These are phyloP conservation scores for Cyberlindnera petersonii DNA, from an alignment of 805 yeast species.

Conservation along the genomic window DNA sequence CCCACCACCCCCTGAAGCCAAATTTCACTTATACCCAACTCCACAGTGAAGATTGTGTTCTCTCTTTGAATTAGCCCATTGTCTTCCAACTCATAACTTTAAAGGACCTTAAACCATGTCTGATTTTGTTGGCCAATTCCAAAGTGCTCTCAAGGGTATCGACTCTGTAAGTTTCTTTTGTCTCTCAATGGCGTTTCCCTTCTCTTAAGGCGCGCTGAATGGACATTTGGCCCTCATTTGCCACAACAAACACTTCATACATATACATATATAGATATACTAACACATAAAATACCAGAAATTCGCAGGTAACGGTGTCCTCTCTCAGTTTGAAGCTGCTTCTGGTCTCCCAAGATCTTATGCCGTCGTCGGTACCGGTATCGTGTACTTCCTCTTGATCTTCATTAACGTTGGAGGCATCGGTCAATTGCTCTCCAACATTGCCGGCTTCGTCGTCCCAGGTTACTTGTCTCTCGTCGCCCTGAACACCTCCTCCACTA, in stretches of 20 bases:
- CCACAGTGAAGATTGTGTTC: too few species aligned
- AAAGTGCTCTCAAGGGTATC: conserved; percentile 42
- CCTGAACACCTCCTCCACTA: conserved; percentile 59
- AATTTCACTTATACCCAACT: too few species aligned
- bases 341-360: conserved; percentile 74
- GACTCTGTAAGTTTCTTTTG: conserved; percentile 39
- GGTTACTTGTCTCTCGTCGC: conserved; percentile 87
- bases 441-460: conserved; percentile 88
- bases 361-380: conserved; percentile 63
- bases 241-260: too few species aligned
- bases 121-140: conserved; percentile 43
- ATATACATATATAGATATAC: background rate
- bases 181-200: background rate
- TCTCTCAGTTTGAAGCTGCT: conserved; percentile 26
- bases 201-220: background rate
- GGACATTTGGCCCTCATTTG: too few species aligned
- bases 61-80: too few species aligned
- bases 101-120: too few species aligned
- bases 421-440: conserved; percentile 89
- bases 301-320: conserved; percentile 21
- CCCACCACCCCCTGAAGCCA: too few species aligned
- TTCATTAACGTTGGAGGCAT: conserved; percentile 91
- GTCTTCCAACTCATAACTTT: too few species aligned
- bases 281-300: conserved; percentile 10
- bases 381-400: conserved; percentile 67